Evolutionary conservation across 768 basidiomycete species (phyloP).

Genomic region (Psilocybe cyanescens): DNA sequence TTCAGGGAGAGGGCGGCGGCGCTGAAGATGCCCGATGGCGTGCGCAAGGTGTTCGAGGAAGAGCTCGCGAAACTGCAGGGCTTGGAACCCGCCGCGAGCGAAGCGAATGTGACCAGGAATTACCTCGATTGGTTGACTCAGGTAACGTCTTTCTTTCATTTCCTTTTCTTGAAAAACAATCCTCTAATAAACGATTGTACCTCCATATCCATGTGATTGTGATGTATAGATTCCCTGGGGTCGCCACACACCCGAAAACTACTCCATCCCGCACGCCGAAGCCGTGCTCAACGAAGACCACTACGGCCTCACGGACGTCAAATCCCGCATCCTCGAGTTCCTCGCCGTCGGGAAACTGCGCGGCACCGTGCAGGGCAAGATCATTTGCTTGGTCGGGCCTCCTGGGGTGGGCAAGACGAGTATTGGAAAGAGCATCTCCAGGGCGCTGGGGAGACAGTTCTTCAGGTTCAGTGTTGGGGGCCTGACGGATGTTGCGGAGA

Average conservation of each 20-base stretch:
- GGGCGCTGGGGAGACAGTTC: slow-evolving; percentile 89
- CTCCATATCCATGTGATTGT: no score
- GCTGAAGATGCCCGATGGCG: slow-evolving; percentile 88
- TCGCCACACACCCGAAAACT: slow-evolving; percentile 91
- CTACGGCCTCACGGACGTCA: slow-evolving; percentile 90
- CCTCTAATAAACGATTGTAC: slow-evolving; percentile 26
- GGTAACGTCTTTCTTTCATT: slow-evolving; percentile 37
- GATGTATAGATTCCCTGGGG: slow-evolving; percentile 85
- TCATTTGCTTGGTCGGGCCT: slow-evolving; percentile 94
- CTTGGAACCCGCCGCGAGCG: slow-evolving; percentile 88
- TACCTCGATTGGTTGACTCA: slow-evolving; percentile 94
- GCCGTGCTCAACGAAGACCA: slow-evolving; percentile 93
- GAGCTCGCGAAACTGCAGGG: slow-evolving; percentile 89
- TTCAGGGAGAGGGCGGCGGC: slow-evolving; percentile 83
- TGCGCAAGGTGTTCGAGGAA: slow-evolving; percentile 95
- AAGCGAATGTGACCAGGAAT: slow-evolving; percentile 93
- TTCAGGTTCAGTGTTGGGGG: slow-evolving; percentile 98
- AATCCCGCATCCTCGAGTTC: slow-evolving; percentile 94
- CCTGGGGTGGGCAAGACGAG: slow-evolving; percentile 98
- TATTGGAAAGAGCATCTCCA: slow-evolving; percentile 93
- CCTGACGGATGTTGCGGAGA: slow-evolving; percentile 96
- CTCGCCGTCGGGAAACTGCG: slow-evolving; percentile 93
- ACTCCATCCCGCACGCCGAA: slow-evolving; percentile 81
- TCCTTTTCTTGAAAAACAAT: not conserved
- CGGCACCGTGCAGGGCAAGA: slow-evolving; percentile 96